Conservation (phyloP, 306 rosid genomes). For the Malus sylvestris region DNA sequence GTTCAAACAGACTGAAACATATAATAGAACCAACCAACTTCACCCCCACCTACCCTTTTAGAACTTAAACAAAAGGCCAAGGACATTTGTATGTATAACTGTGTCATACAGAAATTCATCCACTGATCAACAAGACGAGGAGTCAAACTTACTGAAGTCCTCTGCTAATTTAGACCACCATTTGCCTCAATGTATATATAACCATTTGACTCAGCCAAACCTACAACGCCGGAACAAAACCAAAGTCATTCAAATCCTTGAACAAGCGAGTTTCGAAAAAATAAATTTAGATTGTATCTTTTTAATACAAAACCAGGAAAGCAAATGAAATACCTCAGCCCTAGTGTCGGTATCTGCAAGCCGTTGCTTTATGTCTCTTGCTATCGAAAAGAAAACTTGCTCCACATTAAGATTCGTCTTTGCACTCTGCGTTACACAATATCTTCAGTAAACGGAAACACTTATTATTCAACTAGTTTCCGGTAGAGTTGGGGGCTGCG, state of each 20-base stretch:
- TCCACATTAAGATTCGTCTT: constrained; percentile 92
- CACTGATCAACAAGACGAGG: too few relatives aligned
- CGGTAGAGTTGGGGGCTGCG: neutral
- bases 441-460: constrained; percentile 5
- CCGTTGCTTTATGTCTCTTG: constrained; percentile 83
- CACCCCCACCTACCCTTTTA: too few relatives aligned
- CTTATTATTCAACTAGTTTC: neutral
- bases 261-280: neutral
- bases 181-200: too few relatives aligned
- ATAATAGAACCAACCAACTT: too few relatives aligned
- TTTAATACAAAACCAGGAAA: neutral
- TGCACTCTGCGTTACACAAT: constrained; percentile 61
- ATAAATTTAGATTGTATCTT: neutral
- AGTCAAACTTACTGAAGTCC: too few relatives aligned
- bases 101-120: too few relatives aligned
- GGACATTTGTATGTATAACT: too few relatives aligned
- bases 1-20: too few relatives aligned
- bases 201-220: too few relatives aligned
- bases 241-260: neutral
- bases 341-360: constrained; percentile 63
- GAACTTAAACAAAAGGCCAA: too few relatives aligned
- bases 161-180: too few relatives aligned
- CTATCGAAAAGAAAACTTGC: constrained; percentile 88
- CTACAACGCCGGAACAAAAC: constrained; percentile 32
- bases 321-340: constrained; percentile 50